Evolutionary conservation across 2,329 filamentous ascomycete genomes (phyloP).

Genomic region (Aureobasidium lini): DNA sequence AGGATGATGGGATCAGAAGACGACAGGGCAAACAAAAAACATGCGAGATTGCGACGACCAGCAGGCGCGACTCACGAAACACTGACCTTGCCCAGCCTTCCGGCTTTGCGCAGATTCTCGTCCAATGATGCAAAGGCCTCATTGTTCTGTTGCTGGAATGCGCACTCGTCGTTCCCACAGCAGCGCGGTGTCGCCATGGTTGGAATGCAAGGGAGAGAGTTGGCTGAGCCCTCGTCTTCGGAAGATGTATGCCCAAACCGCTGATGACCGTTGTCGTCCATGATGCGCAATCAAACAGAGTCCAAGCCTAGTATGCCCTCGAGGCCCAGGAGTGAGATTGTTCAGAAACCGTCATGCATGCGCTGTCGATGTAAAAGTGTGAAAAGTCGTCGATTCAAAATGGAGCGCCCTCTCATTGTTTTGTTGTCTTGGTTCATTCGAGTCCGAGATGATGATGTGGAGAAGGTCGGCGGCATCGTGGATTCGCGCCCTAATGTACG

Average conservation of each 20-base stretch:
- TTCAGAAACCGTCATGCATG: conserved; percentile 6
- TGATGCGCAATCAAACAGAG: conserved; percentile 11
- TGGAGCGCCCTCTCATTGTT: not conserved
- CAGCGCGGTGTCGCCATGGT: conserved; percentile 53
- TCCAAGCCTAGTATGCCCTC: not conserved
- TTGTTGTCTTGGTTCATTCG: not conserved
- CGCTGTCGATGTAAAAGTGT: not conserved
- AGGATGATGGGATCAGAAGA: not conserved
- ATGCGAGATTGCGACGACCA: not conserved
- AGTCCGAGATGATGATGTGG: not conserved
- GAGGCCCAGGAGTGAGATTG: conserved; percentile 1
- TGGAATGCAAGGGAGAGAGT: conserved; percentile 13
- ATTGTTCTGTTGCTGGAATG: conserved; percentile 73
- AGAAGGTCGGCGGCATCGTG: not conserved
- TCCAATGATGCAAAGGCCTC: conserved; percentile 72
- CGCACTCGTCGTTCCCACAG: conserved; percentile 74
- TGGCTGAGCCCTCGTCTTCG: not conserved
- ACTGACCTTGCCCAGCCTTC: conserved; percentile 85
- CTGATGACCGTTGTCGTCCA: conserved; percentile 13
- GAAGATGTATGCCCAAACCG: conserved; percentile 5
- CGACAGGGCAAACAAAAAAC: not conserved
- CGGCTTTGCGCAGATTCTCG: conserved; percentile 78
- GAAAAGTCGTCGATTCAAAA: not conserved
- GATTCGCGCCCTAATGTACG: not conserved
- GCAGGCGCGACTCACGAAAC: conserved; percentile 13